Conservation (phyloP, 2,329 filamentous ascomycete species). For the Macrophomina pseudophaseolina region DNA sequence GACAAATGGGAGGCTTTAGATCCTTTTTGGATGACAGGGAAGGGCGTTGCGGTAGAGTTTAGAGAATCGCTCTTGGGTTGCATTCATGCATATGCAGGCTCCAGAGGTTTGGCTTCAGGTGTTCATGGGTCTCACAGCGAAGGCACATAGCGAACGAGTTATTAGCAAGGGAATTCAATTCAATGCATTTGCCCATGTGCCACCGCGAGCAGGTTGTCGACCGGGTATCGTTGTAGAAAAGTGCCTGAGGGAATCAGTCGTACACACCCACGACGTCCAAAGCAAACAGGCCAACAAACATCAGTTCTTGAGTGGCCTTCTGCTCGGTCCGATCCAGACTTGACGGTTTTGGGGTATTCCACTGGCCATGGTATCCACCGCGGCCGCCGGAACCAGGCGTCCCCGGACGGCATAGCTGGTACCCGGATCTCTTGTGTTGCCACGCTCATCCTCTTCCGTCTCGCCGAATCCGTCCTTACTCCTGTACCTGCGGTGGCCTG, state of each 20-base stretch:
- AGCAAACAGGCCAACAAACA: neutral
- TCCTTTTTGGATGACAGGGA: slow-evolving; percentile 9
- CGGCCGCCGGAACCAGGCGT: no score
- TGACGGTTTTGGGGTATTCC: no score
- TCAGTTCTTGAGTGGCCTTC: neutral
- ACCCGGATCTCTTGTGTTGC: no score
- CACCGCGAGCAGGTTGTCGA: neutral
- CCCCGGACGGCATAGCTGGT: no score
- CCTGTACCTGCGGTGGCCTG: slow-evolving; percentile 56
- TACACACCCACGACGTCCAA: neutral
- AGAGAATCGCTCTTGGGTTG: slow-evolving; percentile 11
- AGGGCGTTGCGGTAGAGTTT: slow-evolving; percentile 21
- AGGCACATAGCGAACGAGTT: slow-evolving; percentile 11
- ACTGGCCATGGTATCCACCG: no score
- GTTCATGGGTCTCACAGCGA: slow-evolving; percentile 18
- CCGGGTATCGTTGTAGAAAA: neutral
- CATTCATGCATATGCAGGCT: neutral
- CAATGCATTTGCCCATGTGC: neutral
- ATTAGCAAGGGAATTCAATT: neutral
- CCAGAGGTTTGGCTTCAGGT: slow-evolving; percentile 2
- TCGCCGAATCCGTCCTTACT: neutral
- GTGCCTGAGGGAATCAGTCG: neutral
- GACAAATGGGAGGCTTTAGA: slow-evolving; percentile 14
- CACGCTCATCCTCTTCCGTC: no score
- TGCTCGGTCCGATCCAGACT: no score